A percentile compares a stretch with the other conserved stretches of the same genome.
Conservation (phyloP, 352 stramenopile genomes). For the Aphanomyces invadans region DNA sequence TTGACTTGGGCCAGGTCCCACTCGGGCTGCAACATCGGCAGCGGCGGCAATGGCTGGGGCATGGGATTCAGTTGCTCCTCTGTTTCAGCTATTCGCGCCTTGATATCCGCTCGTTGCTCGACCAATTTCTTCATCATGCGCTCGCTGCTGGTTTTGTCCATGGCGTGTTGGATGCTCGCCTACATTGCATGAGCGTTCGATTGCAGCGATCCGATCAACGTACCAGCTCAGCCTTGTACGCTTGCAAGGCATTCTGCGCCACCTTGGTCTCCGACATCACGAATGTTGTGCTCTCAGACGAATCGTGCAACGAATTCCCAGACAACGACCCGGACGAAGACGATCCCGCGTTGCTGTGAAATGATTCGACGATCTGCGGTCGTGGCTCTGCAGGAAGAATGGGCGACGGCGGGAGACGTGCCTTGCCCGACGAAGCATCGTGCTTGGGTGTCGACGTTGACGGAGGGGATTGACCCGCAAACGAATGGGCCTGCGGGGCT, state of each 20-base stretch:
- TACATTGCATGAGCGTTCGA: no score
- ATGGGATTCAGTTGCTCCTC: conserved; percentile 11
- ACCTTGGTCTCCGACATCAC: conserved; percentile 1
- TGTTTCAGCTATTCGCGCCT: not conserved
- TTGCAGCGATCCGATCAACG: no score
- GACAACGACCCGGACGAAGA: not conserved
- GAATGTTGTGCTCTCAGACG: not conserved
- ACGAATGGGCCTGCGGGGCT: not conserved
- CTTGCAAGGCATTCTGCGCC: not conserved
- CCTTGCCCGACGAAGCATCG: no score
- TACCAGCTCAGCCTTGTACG: not conserved
- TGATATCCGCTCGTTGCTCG: conserved; percentile 11
- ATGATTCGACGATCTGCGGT: not conserved
- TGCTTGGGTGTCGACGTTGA: not conserved
- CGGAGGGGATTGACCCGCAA: no score
- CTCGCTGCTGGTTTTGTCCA: not conserved
- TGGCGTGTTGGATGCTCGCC: not conserved
- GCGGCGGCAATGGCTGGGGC: no score
- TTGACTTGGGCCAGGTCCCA: conserved; percentile 2
- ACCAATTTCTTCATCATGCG: conserved; percentile 6
- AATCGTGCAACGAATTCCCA: not conserved
- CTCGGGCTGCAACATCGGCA: not conserved
- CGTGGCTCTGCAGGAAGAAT: no score
- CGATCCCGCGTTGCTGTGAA: not conserved
- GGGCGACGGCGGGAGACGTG: no score